A percentile compares a stretch with the other conserved stretches of the same genome.
These are phyloP conservation scores for Macrotyloma uniflorum DNA, from an alignment of 306 rosid species.

Conservation along the genomic window DNA sequence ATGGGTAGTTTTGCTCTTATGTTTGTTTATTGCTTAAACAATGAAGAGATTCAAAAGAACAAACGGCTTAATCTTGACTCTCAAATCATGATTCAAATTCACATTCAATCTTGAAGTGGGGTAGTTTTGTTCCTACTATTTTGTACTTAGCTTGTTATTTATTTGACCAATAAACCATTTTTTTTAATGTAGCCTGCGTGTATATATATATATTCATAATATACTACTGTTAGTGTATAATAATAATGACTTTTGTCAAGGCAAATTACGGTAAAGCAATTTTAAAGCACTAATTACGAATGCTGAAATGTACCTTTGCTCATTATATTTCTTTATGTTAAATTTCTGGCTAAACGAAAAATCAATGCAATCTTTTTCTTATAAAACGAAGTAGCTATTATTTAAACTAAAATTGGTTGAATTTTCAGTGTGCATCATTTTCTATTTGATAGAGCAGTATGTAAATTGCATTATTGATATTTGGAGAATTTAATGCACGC, in stretches of 20 bases:
- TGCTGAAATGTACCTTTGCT: too few species aligned
- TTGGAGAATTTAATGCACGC: conserved; percentile 5
- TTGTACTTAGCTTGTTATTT: not conserved
- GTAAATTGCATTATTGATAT: not conserved
- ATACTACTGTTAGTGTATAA: too few species aligned
- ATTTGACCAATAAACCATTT: not conserved
- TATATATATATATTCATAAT: too few species aligned
- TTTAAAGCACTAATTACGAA: not conserved
- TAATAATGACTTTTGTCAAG: not conserved
- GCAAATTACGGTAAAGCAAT: not conserved
- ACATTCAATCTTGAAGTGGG: not conserved
- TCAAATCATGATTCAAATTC: not conserved
- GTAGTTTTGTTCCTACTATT: not conserved
- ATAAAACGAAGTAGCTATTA: not conserved
- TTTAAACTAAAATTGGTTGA: not conserved
- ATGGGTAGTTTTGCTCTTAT: not conserved
- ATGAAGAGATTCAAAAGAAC: not conserved
- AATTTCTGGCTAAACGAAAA: not conserved
- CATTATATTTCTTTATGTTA: not conserved
- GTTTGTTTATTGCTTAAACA: not conserved
- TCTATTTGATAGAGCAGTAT: not conserved
- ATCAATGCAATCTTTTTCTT: not conserved
- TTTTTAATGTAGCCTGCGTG: not conserved
- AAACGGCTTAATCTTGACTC: not conserved
- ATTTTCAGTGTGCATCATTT: not conserved